Percentiles rank a stretch among this genome's conserved stretches.
These are phyloP conservation scores for Rozella allomycis DNA, from an alignment of 371 early-diverging fungal species.

Conservation along the genomic window DNA sequence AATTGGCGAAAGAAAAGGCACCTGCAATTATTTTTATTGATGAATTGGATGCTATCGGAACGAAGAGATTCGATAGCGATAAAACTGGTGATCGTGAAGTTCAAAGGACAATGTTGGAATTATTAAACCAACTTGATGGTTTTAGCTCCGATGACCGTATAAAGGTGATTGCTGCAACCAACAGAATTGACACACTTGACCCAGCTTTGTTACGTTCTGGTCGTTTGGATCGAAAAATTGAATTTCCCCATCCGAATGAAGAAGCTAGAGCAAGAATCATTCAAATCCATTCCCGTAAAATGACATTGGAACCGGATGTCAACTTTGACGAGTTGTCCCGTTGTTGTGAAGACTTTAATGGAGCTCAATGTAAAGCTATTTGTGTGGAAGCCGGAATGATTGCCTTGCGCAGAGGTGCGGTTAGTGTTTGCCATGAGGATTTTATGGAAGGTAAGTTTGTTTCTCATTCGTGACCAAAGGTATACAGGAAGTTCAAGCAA, in stretches of 20 bases:
- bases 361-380: constrained; percentile 98
- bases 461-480: constrained; percentile 13
- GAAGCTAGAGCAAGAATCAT: constrained; percentile 96
- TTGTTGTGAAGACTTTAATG: constrained; percentile 97
- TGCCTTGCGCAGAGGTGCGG: constrained; percentile 78
- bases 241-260: constrained; percentile 97
- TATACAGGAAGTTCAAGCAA: constrained; percentile 98
- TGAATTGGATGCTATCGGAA: constrained; percentile 99
- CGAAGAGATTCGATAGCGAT: constrained; percentile 95
- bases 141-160: constrained; percentile 90
- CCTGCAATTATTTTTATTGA: constrained; percentile 99
- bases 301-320: constrained; percentile 86
- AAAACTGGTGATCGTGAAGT: constrained; percentile 99
- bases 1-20: constrained; percentile 91
- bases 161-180: constrained; percentile 99
- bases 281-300: constrained; percentile 98
- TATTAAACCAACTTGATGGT: constrained; percentile 98
- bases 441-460: constrained; percentile 78
- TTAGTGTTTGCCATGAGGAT: constrained; percentile 89
- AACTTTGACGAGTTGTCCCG: constrained; percentile 97
- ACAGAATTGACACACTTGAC: constrained; percentile 98
- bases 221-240: constrained; percentile 98
- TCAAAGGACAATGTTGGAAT: constrained; percentile 98
- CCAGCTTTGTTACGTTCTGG: constrained; percentile 98
- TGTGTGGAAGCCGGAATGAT: constrained; percentile 99